These are phyloP conservation scores for Geotrichum carabidarum DNA, from an alignment of 1,139 yeast genomes.

Conservation along the genomic window DNA sequence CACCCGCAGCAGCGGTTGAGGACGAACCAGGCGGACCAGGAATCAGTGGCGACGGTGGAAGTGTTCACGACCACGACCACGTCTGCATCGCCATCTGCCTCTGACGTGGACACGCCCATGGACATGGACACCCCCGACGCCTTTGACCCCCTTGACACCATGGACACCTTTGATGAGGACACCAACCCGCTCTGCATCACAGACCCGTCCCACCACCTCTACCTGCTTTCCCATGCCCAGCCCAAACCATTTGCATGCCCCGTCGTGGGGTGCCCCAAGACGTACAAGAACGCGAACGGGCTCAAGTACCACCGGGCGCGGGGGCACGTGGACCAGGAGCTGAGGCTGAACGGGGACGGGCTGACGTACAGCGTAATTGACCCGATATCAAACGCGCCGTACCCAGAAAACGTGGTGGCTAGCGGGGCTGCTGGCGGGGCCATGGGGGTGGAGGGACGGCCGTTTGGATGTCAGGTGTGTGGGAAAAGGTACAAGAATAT, in stretches of 20 bases:
- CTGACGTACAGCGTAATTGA: slow-evolving; percentile 77
- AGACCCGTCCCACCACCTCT: slow-evolving; percentile 90
- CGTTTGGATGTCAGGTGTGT: slow-evolving; percentile 96
- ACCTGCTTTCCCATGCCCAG: slow-evolving; percentile 86
- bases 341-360: slow-evolving; percentile 92
- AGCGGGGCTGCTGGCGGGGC: too few species aligned
- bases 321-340: slow-evolving; percentile 93
- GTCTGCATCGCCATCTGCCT: slow-evolving; percentile 35
- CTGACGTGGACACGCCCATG: slow-evolving; percentile 14
- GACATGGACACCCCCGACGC: slow-evolving; percentile 72
- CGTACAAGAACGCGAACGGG: slow-evolving; percentile 95
- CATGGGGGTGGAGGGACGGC: slow-evolving; percentile 86
- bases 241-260: slow-evolving; percentile 97
- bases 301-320: slow-evolving; percentile 91
- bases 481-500: slow-evolving; percentile 94
- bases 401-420: slow-evolving; percentile 73
- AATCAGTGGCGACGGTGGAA: slow-evolving; percentile 82
- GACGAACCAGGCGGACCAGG: slow-evolving; percentile 33
- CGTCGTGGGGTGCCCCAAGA: slow-evolving; percentile 95
- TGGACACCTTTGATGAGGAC: too few species aligned
- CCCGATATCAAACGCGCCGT: slow-evolving; percentile 87
- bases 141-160: slow-evolving; percentile 84
- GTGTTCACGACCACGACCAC: slow-evolving; percentile 53
- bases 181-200: neutral
- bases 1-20: slow-evolving; percentile 21